Evolutionary conservation across 2,329 filamentous ascomycete species (phyloP).

Genomic region (Diaporthe capsici): DNA sequence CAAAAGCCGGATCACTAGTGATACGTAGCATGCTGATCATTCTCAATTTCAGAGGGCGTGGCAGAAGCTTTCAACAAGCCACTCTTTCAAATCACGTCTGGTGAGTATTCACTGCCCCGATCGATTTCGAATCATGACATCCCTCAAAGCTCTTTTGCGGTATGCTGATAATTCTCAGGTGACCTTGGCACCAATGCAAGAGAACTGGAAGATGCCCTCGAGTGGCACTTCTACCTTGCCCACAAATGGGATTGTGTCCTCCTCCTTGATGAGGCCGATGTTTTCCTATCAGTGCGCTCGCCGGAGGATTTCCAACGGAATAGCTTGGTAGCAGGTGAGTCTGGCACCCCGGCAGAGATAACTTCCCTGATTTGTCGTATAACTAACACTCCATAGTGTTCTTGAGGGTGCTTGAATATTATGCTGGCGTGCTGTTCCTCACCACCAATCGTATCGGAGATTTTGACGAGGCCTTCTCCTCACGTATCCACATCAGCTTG

Average conservation of each 20-base stretch:
- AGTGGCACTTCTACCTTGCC: conserved; percentile 43
- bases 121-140: no score
- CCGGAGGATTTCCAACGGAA: conserved; percentile 27
- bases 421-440: conserved; percentile 62
- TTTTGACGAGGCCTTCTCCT: conserved; percentile 63
- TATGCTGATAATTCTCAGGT: neutral
- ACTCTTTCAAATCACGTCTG: conserved; percentile 43
- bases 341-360: conserved; percentile 50
- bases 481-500: conserved; percentile 63
- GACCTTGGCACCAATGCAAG: conserved; percentile 52
- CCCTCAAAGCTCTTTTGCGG: conserved; percentile 30
- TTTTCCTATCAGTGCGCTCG: conserved; percentile 51
- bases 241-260: conserved; percentile 54
- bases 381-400: conserved; percentile 50
- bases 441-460: conserved; percentile 64
- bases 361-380: neutral
- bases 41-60: conserved; percentile 42
- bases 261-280: conserved; percentile 72
- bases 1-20: neutral
- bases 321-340: conserved; percentile 24
- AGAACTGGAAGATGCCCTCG: conserved; percentile 48
- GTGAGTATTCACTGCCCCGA: neutral
- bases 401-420: conserved; percentile 57
- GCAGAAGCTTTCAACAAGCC: conserved; percentile 43
- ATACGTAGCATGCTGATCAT: neutral